Evolutionary conservation across 805 yeast species (phyloP), one percentile per base, ranked within the genome.

Genomic region (Saccharomycopsis sp.): DNA sequence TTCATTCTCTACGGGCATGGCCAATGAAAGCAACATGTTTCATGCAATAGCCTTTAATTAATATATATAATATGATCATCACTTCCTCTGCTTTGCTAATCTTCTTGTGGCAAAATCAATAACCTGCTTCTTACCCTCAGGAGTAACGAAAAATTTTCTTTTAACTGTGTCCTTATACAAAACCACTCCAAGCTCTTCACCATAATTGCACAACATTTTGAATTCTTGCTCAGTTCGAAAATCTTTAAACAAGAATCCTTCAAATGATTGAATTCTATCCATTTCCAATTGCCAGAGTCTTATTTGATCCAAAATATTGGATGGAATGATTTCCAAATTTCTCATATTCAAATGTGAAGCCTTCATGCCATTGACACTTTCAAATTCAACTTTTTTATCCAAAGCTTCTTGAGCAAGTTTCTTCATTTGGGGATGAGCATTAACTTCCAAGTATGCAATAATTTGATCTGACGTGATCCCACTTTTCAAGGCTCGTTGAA

Each of bases 381-480:
- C 81, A 48, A 79, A 72, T 49, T 83, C 93, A 41, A 78, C 59
- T 58, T 81, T 81, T 55, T 81, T 83, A 48, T 76, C 79, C 32
- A 80, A 58, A 43, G 66, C 74, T 41, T 79, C 87, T 52, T 83
- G 86, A 0, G 90, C 93, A 33, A 75, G 58, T 41, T 81, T 71
- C 44, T 78, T 66, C 93, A 90, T 84, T 59, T 88, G 95, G 2
- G 94, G 85, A 64, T 90, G 97, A 0, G 97, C 96, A 67, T 93
- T 96, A 0, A 88, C 75, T 51, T 86, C 88, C 37, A 93, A 63
- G 59, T 90, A 93, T 52, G 86, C 77, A 50, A 93, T 83, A 54
- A 93, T 85, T 60, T 93, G 98, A 31, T 88, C 96, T 0, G 97
- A 90, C 0, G 96, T 85, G 55, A 93, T 93, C 23, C 98, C 98